A percentile compares a stretch with the other conserved stretches of the same genome.
Evolutionary conservation across 1,284 basidiomycete species (phyloP).

Genomic region (Pseudomicrostroma phylloplanum): DNA sequence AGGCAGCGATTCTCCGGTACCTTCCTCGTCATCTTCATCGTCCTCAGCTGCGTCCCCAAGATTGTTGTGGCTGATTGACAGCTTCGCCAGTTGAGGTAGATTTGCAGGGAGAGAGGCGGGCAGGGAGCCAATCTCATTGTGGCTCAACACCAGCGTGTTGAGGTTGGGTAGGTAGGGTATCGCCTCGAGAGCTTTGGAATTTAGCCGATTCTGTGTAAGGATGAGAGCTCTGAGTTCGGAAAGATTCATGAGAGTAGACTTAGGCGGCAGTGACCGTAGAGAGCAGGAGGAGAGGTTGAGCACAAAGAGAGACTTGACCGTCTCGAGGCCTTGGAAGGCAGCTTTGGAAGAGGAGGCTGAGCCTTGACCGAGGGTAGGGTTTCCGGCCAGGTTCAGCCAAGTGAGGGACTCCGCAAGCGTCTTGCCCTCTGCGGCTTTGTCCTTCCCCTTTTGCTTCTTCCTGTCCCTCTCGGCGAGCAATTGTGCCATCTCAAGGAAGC

Average conservation of each 20-base stretch:
- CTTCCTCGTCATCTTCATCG: conserved; percentile 7
- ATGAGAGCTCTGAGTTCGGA: conserved; percentile 38
- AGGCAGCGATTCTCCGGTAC: conserved; percentile 16
- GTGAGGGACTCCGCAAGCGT: conserved; percentile 20
- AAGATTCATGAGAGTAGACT: conserved; percentile 22
- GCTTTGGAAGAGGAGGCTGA: neutral
- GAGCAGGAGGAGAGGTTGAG: conserved; percentile 15
- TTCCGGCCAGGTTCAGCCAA: conserved; percentile 22
- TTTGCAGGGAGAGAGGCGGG: conserved; percentile 35
- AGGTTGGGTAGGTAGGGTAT: conserved; percentile 44
- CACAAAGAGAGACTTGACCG: neutral
- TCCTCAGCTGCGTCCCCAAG: conserved; percentile 14
- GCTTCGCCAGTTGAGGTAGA: conserved; percentile 40
- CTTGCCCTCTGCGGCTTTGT: neutral
- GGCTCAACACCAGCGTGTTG: conserved; percentile 47
- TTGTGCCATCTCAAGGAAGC: conserved; percentile 23
- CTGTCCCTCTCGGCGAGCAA: conserved; percentile 1
- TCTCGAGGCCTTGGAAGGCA: neutral
- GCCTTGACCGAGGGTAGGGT: conserved; percentile 14
- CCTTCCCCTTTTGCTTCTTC: conserved; percentile 7
- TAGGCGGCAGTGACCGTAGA: conserved; percentile 19
- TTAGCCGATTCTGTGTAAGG: conserved; percentile 36
- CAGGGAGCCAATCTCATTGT: conserved; percentile 31
- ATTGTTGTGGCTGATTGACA: conserved; percentile 37
- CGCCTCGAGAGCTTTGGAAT: conserved; percentile 13